Conservation (phyloP, 352 stramenopile genomes). For the Globisporangium rhizosaccharum region DNA sequence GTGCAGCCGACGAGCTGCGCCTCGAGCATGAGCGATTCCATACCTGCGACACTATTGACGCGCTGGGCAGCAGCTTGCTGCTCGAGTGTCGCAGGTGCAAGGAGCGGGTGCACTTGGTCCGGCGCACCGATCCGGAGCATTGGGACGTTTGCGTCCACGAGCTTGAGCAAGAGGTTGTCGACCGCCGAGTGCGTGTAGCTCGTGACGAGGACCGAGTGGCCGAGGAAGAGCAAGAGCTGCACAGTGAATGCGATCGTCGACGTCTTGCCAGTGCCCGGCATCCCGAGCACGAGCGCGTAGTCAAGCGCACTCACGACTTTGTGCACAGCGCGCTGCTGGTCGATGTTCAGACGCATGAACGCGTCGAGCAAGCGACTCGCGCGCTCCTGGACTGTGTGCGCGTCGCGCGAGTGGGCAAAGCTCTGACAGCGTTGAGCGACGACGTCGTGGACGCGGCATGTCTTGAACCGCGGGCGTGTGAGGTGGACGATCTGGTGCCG, state of each 20-base stretch:
- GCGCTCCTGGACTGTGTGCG: constrained; percentile 9
- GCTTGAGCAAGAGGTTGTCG: constrained; percentile 96
- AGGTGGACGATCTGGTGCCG: constrained; percentile 65
- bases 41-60: constrained; percentile 31
- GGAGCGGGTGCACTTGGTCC: constrained; percentile 60
- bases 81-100: constrained; percentile 58
- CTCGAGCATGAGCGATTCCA: constrained; percentile 44
- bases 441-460: constrained; percentile 33
- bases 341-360: constrained; percentile 64
- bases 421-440: constrained; percentile 27
- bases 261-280: constrained; percentile 96
- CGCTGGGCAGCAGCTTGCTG: constrained; percentile 21
- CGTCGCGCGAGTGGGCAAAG: constrained; percentile 1
- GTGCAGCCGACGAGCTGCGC: constrained; percentile 68
- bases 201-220: constrained; percentile 94
- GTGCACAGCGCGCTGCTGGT: constrained; percentile 66
- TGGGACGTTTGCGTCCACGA: constrained; percentile 56
- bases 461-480: constrained; percentile 51
- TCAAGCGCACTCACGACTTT: constrained; percentile 88
- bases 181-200: constrained; percentile 98
- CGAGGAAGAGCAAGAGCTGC: constrained; percentile 86
- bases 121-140: constrained; percentile 76
- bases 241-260: constrained; percentile 94
- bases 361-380: constrained; percentile 31
- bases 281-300: constrained; percentile 93